Conservation (phyloP, 2,329 filamentous ascomycete species). For the Fonsecaea multimorphosa region DNA sequence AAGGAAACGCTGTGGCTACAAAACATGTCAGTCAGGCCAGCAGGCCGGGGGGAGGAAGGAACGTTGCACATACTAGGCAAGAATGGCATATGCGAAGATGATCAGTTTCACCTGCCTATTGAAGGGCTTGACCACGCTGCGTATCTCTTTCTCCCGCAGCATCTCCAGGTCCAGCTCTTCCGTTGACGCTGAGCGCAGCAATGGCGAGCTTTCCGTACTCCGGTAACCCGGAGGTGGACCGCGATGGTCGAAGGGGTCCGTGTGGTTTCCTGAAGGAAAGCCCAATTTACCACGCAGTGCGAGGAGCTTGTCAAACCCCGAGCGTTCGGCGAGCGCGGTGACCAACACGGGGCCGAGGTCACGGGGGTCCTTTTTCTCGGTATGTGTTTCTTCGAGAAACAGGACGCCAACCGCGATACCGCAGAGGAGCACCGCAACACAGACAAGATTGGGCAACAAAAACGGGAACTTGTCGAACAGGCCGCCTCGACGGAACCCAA, state of each 20-base stretch:
- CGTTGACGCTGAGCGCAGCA: constrained; percentile 47
- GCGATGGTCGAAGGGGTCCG: constrained; percentile 53
- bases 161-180: constrained; percentile 49
- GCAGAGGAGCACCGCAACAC: constrained; percentile 75
- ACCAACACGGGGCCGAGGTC: constrained; percentile 81
- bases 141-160: constrained; percentile 50
- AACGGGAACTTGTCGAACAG: constrained; percentile 90
- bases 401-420: constrained; percentile 80
- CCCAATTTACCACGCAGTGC: constrained; percentile 1
- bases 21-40: constrained; percentile 40
- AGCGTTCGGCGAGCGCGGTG: constrained; percentile 63
- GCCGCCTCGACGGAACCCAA: constrained; percentile 69
- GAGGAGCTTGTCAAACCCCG: neutral
- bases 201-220: constrained; percentile 62
- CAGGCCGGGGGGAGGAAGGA: constrained; percentile 17
- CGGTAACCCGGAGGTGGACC: constrained; percentile 73
- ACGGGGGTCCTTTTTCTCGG: constrained; percentile 74
- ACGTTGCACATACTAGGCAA: constrained; percentile 76
- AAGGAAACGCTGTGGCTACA: constrained; percentile 93
- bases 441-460: constrained; percentile 89
- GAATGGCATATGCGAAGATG: constrained; percentile 73
- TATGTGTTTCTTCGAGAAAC: constrained; percentile 93
- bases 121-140: constrained; percentile 68
- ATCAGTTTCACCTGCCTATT: constrained; percentile 74
- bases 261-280: constrained; percentile 6